Conservation (phyloP, 2,329 filamentous ascomycete species). For the Alternaria sp. region DNA sequence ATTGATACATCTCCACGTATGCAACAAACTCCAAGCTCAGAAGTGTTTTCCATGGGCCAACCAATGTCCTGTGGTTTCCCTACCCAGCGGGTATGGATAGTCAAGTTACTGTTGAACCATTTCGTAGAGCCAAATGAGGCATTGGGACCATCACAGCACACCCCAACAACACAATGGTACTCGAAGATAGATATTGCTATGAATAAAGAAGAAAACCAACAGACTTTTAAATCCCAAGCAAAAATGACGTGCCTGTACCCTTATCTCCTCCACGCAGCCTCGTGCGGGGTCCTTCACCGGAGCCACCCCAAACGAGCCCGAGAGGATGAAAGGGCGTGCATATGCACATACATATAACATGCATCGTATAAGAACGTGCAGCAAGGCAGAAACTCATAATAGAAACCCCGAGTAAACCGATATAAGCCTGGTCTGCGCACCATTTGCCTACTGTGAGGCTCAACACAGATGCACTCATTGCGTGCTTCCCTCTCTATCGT, state of each 20-base stretch:
- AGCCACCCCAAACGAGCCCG: background rate
- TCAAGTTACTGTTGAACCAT: too few species aligned
- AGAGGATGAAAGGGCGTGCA: background rate
- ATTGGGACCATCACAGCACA: too few species aligned
- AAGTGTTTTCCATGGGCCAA: too few species aligned
- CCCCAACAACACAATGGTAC: too few species aligned
- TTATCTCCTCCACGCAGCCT: slow-evolving; percentile 1
- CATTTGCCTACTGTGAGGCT: slow-evolving; percentile 2
- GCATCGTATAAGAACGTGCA: background rate
- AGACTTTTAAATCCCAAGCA: background rate
- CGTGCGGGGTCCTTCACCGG: slow-evolving; percentile 10
- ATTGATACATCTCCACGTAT: too few species aligned
- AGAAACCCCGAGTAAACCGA: background rate
- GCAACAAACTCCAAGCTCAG: too few species aligned
- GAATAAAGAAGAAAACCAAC: too few species aligned
- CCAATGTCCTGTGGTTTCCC: too few species aligned
- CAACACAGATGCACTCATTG: background rate
- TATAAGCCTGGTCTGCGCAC: background rate
- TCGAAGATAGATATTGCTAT: too few species aligned
- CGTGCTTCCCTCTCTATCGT: too few species aligned
- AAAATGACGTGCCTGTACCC: background rate
- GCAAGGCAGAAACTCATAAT: background rate
- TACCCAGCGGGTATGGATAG: too few species aligned
- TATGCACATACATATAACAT: background rate
- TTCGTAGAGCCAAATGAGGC: too few species aligned